Evolutionary conservation across 371 early-diverging fungal species (phyloP).

Genomic region (Mucor indicus): DNA sequence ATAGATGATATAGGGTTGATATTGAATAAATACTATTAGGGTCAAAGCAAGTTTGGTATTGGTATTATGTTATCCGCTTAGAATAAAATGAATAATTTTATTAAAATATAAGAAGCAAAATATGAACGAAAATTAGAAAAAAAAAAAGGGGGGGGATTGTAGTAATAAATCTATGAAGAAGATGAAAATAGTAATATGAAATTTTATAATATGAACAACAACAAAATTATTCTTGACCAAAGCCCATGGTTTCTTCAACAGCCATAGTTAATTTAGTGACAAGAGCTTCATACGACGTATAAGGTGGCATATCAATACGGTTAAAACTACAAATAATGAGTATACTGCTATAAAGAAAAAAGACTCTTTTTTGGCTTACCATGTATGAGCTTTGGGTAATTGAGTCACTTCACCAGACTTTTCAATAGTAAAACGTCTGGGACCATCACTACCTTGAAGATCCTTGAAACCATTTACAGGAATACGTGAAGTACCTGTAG

Average conservation of each 20-base stretch:
- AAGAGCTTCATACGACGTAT: conserved; percentile 68
- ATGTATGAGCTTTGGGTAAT: conserved; percentile 94
- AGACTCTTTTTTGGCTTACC: conserved; percentile 49
- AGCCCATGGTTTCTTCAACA: conserved; percentile 90
- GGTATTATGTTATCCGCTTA: conserved; percentile 79
- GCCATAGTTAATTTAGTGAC: conserved; percentile 85
- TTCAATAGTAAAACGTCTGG: conserved; percentile 95
- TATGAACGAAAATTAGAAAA: too few species aligned
- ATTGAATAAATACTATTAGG: conserved; percentile 25
- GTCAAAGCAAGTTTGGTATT: conserved; percentile 78
- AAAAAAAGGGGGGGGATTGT: too few species aligned
- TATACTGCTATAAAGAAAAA: too few species aligned
- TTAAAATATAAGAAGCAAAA: too few species aligned
- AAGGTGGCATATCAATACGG: conserved; percentile 94
- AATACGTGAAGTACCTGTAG: conserved; percentile 97
- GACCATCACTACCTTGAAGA: conserved; percentile 96
- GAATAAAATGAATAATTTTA: too few species aligned
- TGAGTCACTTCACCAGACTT: conserved; percentile 84
- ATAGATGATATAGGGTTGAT: conserved; percentile 1
- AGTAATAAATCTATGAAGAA: too few species aligned
- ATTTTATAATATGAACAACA: too few species aligned
- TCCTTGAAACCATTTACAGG: conserved; percentile 99
- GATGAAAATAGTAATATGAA: too few species aligned
- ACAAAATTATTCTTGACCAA: conserved; percentile 70
- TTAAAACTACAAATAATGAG: conserved; percentile 69